phyloP scores from a whole-genome alignment of 331 rosid species.

The Arachis monticola region DNA sequence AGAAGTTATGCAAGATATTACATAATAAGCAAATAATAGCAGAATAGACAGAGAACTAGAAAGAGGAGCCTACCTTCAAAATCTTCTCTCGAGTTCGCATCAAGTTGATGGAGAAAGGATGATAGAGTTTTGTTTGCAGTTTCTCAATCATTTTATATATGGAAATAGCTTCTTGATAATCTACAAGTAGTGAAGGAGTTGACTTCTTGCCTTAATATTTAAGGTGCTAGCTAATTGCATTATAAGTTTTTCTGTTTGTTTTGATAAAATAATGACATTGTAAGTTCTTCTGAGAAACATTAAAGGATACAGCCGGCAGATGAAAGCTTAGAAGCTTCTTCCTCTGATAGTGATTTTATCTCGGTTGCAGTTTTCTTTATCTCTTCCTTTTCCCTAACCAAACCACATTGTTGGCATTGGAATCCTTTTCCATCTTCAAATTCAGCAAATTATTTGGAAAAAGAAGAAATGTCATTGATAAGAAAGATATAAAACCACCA shows the following conservation, averaged over 20 bases:
- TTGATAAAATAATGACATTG: no score
- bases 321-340: constrained; percentile 48
- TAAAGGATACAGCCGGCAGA: constrained; percentile 70
- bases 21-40: constrained; percentile 1
- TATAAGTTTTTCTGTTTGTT: constrained; percentile 9
- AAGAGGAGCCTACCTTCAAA: constrained; percentile 58
- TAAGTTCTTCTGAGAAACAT: constrained; percentile 33
- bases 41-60: constrained; percentile 23
- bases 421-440: constrained; percentile 71
- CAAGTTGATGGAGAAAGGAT: constrained; percentile 68
- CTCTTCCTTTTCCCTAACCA: constrained; percentile 71
- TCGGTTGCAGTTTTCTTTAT: constrained; percentile 62
- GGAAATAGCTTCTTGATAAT: constrained; percentile 59
- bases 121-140: constrained; percentile 68
- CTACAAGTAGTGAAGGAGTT: constrained; percentile 67
- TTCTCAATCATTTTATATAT: constrained; percentile 59
- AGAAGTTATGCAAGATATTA: constrained; percentile 3
- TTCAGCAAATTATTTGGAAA: constrained; percentile 17
- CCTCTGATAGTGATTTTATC: constrained; percentile 65
- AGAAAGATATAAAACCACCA: constrained; percentile 30
- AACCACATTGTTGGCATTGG: constrained; percentile 78
- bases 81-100: constrained; percentile 85
- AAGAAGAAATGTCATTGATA: constrained; percentile 14
- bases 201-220: constrained; percentile 18
- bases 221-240: constrained; percentile 30